These are phyloP conservation scores for Trichoderma lentiforme DNA, from an alignment of 2,329 filamentous ascomycete species.

Conservation along the genomic window DNA sequence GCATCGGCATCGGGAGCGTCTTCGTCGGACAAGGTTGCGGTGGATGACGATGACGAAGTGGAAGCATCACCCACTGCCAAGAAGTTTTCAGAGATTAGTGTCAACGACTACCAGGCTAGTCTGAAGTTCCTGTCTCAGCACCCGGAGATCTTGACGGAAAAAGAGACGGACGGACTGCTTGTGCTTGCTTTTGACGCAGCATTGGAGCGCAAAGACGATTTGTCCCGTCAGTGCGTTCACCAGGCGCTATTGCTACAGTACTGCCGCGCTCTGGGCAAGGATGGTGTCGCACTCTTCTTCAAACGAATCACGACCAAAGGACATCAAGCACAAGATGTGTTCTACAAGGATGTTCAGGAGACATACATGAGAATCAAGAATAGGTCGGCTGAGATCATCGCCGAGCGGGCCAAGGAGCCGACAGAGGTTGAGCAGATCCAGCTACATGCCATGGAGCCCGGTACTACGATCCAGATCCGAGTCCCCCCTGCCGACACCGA, in stretches of 20 bases:
- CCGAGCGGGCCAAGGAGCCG: conserved; percentile 49
- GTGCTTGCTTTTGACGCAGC: conserved; percentile 89
- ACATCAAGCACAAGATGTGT: conserved; percentile 87
- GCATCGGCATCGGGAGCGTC: background rate
- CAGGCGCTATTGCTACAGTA: conserved; percentile 92
- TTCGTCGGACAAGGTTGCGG: conserved; percentile 29
- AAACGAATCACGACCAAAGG: conserved; percentile 87
- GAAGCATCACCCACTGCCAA: conserved; percentile 75
- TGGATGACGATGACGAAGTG: conserved; percentile 68
- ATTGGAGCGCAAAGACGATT: conserved; percentile 71
- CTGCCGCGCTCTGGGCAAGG: conserved; percentile 81
- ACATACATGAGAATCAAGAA: conserved; percentile 81
- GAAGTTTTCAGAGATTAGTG: conserved; percentile 74
- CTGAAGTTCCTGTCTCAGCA: conserved; percentile 76
- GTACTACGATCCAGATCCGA: conserved; percentile 84
- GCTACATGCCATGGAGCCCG: conserved; percentile 90
- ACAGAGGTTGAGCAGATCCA: conserved; percentile 88
- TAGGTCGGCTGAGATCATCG: conserved; percentile 68
- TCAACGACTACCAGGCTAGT: conserved; percentile 69
- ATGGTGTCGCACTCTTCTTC: conserved; percentile 91
- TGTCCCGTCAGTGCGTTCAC: conserved; percentile 83
- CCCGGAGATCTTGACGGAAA: conserved; percentile 74
- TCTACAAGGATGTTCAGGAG: conserved; percentile 86
- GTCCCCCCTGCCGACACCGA: conserved; percentile 69
- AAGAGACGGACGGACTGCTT: conserved; percentile 85